Evolutionary conservation across 768 basidiomycete genomes (phyloP), one percentile per base, ranked within the genome.

Genomic region (Trichaptum fuscoviolaceum): DNA sequence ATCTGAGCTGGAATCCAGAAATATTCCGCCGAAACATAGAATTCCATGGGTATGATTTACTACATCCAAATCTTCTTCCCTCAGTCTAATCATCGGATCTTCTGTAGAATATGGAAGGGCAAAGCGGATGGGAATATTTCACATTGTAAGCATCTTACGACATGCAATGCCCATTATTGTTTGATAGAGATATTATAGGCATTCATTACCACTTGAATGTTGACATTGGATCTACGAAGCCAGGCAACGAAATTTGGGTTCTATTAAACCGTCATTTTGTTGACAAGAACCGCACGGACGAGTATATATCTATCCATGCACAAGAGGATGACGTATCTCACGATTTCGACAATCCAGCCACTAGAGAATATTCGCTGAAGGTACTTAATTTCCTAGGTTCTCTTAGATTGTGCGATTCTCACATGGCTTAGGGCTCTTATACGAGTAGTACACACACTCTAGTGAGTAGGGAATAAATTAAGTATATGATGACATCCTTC

Each of bases 1-100:
- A 95, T 75, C 73, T 92, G 36, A 96, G 91, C 73, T 99, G 96
- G 96, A 83, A 95, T 74, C 92, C 95, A 0, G 69, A 62, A 0
- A 78, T 85, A 1, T 91, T 93, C 77, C 69, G 78, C 2, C 75
- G 81, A 30, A 68, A 69, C 1, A 69, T 85, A 26, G 77, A 71
- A 18, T 85, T 92, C 68, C 93, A 96, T 67, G 89, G 90, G 94
- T 91, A 65, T 61, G 83, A 2, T 20, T 15, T 74, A 0, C 57
- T 25, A 58, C n/a, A 35, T 66, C 57, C 18, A 17, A 52, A 8
- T 24, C 12, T 63, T 35, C 20, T 15, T 3, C 35, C 57, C 25
- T 17, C n/a, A 35, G 18, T 20, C 34, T 34, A 18, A 42, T n/a
- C 26, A 20, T 12, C 35, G 20, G n/a, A 18, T 30, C 5, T 36